A percentile compares a stretch with the other conserved stretches of the same genome.
These are phyloP conservation scores for Xylariaceae sp. DNA, from an alignment of 2,329 filamentous ascomycete genomes.

Conservation along the genomic window DNA sequence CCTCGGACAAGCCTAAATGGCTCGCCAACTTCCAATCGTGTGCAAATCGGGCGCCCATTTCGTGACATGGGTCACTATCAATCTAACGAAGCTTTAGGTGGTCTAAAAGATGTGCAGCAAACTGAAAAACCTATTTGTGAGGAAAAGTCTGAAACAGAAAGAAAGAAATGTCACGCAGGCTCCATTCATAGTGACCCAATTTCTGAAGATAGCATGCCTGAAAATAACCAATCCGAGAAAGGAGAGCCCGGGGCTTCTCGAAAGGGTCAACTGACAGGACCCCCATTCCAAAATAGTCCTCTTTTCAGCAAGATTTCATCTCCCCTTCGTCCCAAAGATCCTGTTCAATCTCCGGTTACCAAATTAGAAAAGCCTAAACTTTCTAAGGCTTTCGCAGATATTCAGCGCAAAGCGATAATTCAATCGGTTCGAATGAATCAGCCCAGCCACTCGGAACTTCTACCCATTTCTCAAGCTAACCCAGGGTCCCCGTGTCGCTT, in stretches of 20 bases:
- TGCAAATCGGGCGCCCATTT: not conserved
- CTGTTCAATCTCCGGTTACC: not conserved
- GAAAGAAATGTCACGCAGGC: not conserved
- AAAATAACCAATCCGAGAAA: not conserved
- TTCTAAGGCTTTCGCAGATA: conserved; percentile 9
- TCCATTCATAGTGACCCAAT: not conserved
- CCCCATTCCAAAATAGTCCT: conserved; percentile 1
- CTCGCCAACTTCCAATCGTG: not conserved
- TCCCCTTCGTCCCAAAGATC: not conserved
- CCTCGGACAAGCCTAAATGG: not conserved
- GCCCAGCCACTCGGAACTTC: not conserved
- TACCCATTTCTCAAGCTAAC: not conserved
- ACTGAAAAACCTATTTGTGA: not conserved
- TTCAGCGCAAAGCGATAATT: conserved; percentile 17
- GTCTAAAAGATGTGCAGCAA: not conserved
- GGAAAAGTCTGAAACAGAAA: not conserved
- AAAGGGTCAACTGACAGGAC: not conserved
- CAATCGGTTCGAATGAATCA: conserved; percentile 8
- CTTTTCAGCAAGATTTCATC: not conserved
- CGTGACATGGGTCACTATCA: not conserved
- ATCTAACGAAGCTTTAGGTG: not conserved
- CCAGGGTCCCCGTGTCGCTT: not conserved
- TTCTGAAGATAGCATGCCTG: not conserved
- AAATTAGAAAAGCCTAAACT: conserved; percentile 1
- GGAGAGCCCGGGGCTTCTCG: not conserved